phyloP scores from a whole-genome alignment of 1,139 yeast genomes.

The Pichia sp. region DNA sequence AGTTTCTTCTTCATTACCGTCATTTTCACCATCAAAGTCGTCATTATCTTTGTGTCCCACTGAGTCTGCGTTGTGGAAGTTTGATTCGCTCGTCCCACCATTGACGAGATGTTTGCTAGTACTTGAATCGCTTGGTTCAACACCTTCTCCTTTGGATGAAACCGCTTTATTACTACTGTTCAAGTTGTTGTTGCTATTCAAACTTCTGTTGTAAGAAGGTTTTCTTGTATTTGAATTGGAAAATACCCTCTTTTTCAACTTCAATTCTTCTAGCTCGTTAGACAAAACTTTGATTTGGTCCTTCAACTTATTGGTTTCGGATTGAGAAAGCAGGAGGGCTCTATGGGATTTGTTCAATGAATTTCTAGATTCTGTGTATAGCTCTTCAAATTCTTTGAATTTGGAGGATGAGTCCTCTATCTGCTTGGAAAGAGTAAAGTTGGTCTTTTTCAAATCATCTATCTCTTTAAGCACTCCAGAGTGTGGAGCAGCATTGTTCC shows the following conservation, averaged over 20 bases:
- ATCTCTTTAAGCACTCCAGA: slow-evolving; percentile 10
- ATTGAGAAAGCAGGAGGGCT: slow-evolving; percentile 70
- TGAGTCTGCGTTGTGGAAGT: slow-evolving; percentile 12
- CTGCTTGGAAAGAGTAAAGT: slow-evolving; percentile 22
- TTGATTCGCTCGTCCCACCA: slow-evolving; percentile 27
- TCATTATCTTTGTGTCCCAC: slow-evolving; percentile 31
- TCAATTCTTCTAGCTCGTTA: slow-evolving; percentile 67
- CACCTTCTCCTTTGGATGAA: background rate
- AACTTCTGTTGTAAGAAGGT: slow-evolving; percentile 15
- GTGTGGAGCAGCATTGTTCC: slow-evolving; percentile 12
- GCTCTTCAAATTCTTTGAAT: slow-evolving; percentile 40
- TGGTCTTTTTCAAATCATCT: slow-evolving; percentile 32
- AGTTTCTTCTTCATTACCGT: background rate
- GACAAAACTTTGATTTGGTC: slow-evolving; percentile 51
- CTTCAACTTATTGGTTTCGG: slow-evolving; percentile 61
- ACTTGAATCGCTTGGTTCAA: slow-evolving; percentile 16
- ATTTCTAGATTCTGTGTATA: slow-evolving; percentile 66
- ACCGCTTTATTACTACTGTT: background rate
- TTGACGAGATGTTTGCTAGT: slow-evolving; percentile 24
- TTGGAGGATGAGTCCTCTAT: slow-evolving; percentile 18
- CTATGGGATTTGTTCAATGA: slow-evolving; percentile 71
- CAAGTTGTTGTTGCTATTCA: background rate
- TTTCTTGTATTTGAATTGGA: slow-evolving; percentile 15
- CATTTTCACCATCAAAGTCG: slow-evolving; percentile 15
- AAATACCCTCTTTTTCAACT: slow-evolving; percentile 42